Conservation (phyloP, 73 alveolate species). For the Halteria grandinella region DNA sequence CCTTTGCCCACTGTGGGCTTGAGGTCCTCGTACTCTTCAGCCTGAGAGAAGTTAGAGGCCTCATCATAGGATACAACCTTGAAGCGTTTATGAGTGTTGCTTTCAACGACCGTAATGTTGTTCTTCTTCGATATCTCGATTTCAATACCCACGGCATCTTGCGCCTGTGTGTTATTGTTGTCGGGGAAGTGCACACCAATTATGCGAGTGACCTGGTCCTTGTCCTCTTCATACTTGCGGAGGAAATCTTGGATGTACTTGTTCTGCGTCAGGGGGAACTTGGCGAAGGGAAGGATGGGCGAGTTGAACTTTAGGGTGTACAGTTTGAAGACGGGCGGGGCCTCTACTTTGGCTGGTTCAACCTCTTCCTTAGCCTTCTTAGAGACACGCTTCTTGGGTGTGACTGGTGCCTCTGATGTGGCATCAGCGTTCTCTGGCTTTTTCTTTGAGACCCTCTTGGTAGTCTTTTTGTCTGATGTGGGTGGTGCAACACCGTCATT, state of each 20-base stretch:
- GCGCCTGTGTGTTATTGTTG: conserved; percentile 55
- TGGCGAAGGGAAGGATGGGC: conserved; percentile 61
- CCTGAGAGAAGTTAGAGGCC: conserved; percentile 56
- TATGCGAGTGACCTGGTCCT: conserved; percentile 31
- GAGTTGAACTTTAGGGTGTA: conserved; percentile 61
- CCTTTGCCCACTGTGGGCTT: conserved; percentile 13
- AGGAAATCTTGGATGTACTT: conserved; percentile 61
- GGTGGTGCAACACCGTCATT: no score
- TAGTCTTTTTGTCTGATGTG: no score
- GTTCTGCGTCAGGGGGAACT: conserved; percentile 66
- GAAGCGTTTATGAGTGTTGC: conserved; percentile 43
- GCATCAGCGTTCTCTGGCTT: no score
- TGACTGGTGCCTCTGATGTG: no score
- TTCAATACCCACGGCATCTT: conserved; percentile 64
- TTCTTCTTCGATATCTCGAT: conserved; percentile 47
- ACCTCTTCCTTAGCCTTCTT: no score
- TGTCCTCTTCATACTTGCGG: conserved; percentile 49
- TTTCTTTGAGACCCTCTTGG: no score
- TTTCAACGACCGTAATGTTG: conserved; percentile 57
- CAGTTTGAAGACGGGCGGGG: background rate
- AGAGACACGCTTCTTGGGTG: no score
- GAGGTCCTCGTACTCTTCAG: conserved; percentile 48
- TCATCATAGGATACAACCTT: conserved; percentile 50
- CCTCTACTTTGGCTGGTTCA: background rate
- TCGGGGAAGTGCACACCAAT: conserved; percentile 63